A percentile compares a stretch with the other conserved stretches of the same genome.
These are phyloP conservation scores for Phytopythium cucurbitacearum DNA, from an alignment of 352 stramenopile genomes.

Conservation along the genomic window DNA sequence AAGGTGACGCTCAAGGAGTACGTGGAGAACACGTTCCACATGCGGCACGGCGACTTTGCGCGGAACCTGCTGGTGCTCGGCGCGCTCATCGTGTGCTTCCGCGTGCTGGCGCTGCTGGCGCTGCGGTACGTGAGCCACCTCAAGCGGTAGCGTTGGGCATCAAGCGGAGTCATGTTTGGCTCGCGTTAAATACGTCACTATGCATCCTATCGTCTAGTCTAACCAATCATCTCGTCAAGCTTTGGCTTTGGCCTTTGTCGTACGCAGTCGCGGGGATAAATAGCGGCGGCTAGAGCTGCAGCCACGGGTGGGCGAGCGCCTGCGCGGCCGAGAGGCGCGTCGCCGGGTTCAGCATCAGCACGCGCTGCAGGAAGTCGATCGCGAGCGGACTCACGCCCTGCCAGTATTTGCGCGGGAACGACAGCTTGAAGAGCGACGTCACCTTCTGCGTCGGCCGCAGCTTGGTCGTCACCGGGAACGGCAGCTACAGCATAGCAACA, in stretches of 20 bases:
- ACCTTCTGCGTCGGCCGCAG: constrained; percentile 60
- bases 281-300: constrained; percentile 17
- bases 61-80: constrained; percentile 25
- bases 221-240: too few relatives aligned
- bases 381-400: constrained; percentile 47
- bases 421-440: constrained; percentile 56
- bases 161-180: too few relatives aligned
- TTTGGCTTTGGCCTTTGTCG: too few relatives aligned
- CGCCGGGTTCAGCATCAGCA: constrained; percentile 58
- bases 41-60: constrained; percentile 23
- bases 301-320: constrained; percentile 52
- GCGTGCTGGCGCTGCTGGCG: constrained; percentile 35
- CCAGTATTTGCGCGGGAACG: constrained; percentile 78
- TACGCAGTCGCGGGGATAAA: too few relatives aligned
- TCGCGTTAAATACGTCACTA: too few relatives aligned
- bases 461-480: constrained; percentile 57
- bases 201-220: too few relatives aligned
- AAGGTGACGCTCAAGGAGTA: constrained; percentile 36
- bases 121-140: constrained; percentile 53
- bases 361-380: constrained; percentile 50
- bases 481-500: constrained; percentile 26
- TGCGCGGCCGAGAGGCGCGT: constrained; percentile 44
- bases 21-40: constrained; percentile 31
- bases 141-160: constrained; percentile 23
- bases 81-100: constrained; percentile 41